Conservation (phyloP, 208 protist genomes). For the Leishmania gerbilli region DNA sequence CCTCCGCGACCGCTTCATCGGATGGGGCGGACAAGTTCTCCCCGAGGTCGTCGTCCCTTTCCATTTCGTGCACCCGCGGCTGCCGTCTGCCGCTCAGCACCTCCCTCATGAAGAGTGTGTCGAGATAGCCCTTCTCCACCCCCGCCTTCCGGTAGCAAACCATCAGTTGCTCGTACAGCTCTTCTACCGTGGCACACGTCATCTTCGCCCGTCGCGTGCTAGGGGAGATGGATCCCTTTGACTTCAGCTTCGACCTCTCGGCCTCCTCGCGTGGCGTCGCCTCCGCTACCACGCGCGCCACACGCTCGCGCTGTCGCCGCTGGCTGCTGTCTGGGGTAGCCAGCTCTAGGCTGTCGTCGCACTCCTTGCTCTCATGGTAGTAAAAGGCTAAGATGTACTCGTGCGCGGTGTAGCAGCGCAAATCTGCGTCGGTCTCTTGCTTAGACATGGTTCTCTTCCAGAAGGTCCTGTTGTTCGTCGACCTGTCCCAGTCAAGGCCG, state of each 20-base stretch:
- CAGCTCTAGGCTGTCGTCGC: slow-evolving; percentile 11
- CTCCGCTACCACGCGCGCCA: slow-evolving; percentile 21
- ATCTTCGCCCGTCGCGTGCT: slow-evolving; percentile 7
- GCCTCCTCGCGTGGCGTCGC: slow-evolving; percentile 77
- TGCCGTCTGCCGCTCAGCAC: slow-evolving; percentile 8
- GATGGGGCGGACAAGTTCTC: not conserved
- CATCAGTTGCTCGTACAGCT: slow-evolving; percentile 13
- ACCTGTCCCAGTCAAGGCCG: not conserved
- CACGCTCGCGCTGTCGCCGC: slow-evolving; percentile 12
- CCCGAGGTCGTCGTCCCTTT: not conserved
- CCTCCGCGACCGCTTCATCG: not conserved
- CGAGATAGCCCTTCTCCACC: slow-evolving; percentile 26
- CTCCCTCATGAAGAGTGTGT: slow-evolving; percentile 24
- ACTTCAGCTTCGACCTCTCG: slow-evolving; percentile 44
- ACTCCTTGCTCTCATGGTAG: slow-evolving; percentile 15
- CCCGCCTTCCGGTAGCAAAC: slow-evolving; percentile 14
- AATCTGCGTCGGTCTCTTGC: slow-evolving; percentile 20
- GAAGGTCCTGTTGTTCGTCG: not conserved
- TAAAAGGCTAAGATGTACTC: slow-evolving; percentile 28
- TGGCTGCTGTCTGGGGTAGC: slow-evolving; percentile 1
- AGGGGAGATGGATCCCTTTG: not conserved
- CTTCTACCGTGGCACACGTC: not conserved
- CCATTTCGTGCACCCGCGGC: slow-evolving; percentile 12
- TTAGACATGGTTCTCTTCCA: slow-evolving; percentile 7
- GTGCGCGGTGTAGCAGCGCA: slow-evolving; percentile 23